Evolutionary conservation across 2,329 filamentous ascomycete genomes (phyloP).

Genomic region (Penicillium glabrum): DNA sequence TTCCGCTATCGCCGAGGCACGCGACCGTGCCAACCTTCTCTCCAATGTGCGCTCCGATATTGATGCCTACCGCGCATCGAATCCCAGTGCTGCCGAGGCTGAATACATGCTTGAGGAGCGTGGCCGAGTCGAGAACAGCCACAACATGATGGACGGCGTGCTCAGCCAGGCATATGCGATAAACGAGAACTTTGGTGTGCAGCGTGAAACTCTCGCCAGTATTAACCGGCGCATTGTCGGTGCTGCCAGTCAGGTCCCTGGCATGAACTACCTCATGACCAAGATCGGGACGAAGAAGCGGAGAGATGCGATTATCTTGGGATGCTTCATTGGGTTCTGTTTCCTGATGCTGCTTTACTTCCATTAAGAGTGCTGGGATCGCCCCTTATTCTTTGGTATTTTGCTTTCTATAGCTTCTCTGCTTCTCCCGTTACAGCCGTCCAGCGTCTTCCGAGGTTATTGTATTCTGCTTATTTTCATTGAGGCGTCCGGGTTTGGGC

Average conservation of each 20-base stretch:
- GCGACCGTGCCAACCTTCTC: conserved; percentile 85
- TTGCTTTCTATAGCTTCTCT: not conserved
- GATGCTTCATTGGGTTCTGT: conserved; percentile 86
- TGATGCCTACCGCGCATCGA: conserved; percentile 77
- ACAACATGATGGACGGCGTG: conserved; percentile 85
- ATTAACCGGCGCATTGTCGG: conserved; percentile 89
- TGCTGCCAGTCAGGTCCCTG: conserved; percentile 87
- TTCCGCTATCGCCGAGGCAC: conserved; percentile 70
- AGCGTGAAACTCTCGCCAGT: conserved; percentile 82
- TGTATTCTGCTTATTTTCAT: conserved; percentile 8
- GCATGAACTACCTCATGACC: conserved; percentile 86
- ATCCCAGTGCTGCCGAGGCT: conserved; percentile 79
- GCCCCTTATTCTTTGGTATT: conserved; percentile 3
- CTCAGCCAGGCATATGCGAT: conserved; percentile 95
- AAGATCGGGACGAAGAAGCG: conserved; percentile 94
- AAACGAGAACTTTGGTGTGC: conserved; percentile 83
- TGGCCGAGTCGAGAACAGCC: conserved; percentile 79
- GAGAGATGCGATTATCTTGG: conserved; percentile 91
- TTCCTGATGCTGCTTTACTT: conserved; percentile 84
- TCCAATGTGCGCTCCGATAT: conserved; percentile 91
- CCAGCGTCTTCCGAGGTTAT: conserved; percentile 13
- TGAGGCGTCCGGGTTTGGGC: conserved; percentile 20
- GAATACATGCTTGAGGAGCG: conserved; percentile 98
- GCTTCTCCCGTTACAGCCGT: conserved; percentile 9
- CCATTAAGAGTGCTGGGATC: conserved; percentile 46